Evolutionary conservation across 805 yeast species (phyloP).

Genomic region (Starmera pachycereana): DNA sequence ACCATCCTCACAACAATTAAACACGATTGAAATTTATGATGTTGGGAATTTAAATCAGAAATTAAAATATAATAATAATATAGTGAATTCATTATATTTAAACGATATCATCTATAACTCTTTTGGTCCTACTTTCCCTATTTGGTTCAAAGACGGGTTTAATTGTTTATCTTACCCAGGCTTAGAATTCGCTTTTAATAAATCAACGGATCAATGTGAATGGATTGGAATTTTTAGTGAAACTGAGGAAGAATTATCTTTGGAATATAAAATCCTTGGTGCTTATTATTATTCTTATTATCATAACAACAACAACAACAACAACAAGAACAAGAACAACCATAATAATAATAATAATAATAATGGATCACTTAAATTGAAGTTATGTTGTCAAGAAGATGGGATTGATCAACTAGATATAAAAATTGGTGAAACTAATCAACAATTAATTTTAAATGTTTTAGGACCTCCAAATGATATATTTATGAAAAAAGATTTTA

Average conservation of each 20-base stretch:
- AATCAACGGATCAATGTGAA: constrained; percentile 1
- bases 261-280: too few relatives aligned
- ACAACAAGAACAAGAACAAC: too few relatives aligned
- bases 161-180: constrained; percentile 44
- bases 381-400: too few relatives aligned
- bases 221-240: constrained; percentile 1
- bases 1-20: constrained; percentile 18
- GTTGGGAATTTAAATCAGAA: constrained; percentile 11
- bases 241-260: constrained; percentile 1
- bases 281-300: too few relatives aligned
- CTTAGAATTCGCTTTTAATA: constrained; percentile 26
- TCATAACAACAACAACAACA: too few relatives aligned
- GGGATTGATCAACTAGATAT: constrained; percentile 4
- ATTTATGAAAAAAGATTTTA: constrained; percentile 32
- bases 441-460: constrained; percentile 34
- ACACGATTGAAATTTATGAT: constrained; percentile 22
- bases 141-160: constrained; percentile 21
- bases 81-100: constrained; percentile 18
- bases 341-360: too few relatives aligned
- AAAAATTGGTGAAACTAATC: constrained; percentile 8
- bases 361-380: too few relatives aligned
- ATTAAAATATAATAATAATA: constrained; percentile 23
- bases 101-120: constrained; percentile 41
- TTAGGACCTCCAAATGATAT: constrained; percentile 52
- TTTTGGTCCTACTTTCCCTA: constrained; percentile 58